A percentile compares a stretch with the other conserved stretches of the same genome.
phyloP scores from a whole-genome alignment of 805 yeast genomes.

The Candida parachauliodes region DNA sequence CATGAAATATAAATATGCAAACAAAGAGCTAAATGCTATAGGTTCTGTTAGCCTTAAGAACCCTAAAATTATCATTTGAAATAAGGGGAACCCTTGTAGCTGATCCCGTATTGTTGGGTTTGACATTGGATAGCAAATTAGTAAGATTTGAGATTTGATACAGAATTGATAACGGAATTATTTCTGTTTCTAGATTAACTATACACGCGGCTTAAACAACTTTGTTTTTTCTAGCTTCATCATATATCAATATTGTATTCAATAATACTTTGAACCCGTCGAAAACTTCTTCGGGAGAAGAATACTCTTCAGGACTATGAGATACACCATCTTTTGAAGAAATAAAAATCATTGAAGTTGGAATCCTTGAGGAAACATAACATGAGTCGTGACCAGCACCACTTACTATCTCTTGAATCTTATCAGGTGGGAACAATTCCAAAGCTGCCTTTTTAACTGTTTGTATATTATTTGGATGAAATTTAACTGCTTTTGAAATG shows the following conservation, averaged over 20 bases:
- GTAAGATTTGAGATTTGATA: background rate
- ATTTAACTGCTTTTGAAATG: constrained; percentile 54
- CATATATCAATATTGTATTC: constrained; percentile 38
- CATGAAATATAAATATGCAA: constrained; percentile 65
- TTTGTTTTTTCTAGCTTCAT: constrained; percentile 14
- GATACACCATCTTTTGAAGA: constrained; percentile 66
- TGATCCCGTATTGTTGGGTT: constrained; percentile 33
- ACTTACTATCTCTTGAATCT: constrained; percentile 47
- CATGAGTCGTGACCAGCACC: constrained; percentile 80
- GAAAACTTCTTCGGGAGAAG: constrained; percentile 61
- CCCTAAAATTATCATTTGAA: constrained; percentile 40
- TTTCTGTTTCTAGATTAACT: background rate
- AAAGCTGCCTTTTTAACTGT: constrained; percentile 52
- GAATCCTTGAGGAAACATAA: constrained; percentile 50
- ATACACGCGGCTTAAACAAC: background rate
- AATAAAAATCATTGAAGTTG: constrained; percentile 73
- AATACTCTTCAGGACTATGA: constrained; percentile 65
- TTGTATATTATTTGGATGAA: constrained; percentile 47
- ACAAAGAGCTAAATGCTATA: constrained; percentile 58
- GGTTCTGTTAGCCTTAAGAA: constrained; percentile 58
- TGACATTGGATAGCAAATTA: too few relatives aligned
- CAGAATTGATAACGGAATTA: background rate
- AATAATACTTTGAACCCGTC: constrained; percentile 56
- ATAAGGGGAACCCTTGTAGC: constrained; percentile 53
- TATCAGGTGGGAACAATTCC: constrained; percentile 44